Evolutionary conservation across 73 alveolate genomes (phyloP), one percentile per base, ranked within the genome.

Genomic region (Tetrahymena elliotti): DNA sequence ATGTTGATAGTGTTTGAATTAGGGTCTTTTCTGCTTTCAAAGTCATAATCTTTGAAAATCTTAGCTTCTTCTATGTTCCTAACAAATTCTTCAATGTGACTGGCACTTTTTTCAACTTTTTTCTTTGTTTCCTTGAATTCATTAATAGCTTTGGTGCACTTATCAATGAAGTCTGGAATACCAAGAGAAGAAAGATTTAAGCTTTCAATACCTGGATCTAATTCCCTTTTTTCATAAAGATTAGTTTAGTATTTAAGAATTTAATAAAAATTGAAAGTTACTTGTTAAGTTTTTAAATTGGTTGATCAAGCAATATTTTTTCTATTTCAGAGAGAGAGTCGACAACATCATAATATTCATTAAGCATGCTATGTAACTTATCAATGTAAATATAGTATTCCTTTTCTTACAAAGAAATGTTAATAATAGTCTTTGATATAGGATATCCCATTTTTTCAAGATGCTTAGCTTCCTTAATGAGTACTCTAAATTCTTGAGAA

Each of bases 171-270:
- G 94, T 98, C 99, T 40, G 98, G 97, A 88, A 98, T 98, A 37
- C 99, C 99, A 39, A 98, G 98, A 8, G 99, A 98, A 97, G 99
- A 98, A 98, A 99, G 98, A 97, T 98, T 98, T 94, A 98, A 99
- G 84, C 97, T 98, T 94, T 97, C 97, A 93, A 98, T 97, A 33
- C 99, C 99, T 93, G 98, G 99, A 93, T 97, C 99, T 97, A 97
- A 84, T 27, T 35, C 92, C 24, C 96, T 94, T 27, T 27, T 68
- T 24, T 68, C 1, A 52, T 52, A 52, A 24, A 47, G 24, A 68
- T 54, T 54, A 54, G n/a, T 27, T 2, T 27, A 68, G 20, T 18
- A 11, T 18, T n/a, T 16, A 24, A 24, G n/a, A 27, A 68, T 24
- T 68, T 68, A 1, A 0, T 6, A 24, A 68, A 24, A 27, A 24